A percentile compares a stretch with the other conserved stretches of the same genome.
Evolutionary conservation across 371 early-diverging fungal species (phyloP).

Genomic region (Pancytospora epiphaga): DNA sequence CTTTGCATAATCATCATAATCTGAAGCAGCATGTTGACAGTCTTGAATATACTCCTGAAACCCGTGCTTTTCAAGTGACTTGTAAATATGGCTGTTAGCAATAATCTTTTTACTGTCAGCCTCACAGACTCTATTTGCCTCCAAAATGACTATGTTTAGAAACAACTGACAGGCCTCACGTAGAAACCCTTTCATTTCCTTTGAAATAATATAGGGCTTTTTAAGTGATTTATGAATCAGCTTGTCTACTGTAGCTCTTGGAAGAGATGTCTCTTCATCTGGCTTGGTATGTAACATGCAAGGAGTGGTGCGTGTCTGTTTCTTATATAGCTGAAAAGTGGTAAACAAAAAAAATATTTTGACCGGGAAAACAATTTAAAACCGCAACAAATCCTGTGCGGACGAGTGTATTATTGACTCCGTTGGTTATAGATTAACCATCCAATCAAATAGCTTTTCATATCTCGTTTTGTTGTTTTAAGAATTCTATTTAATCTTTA

Average conservation of each 20-base stretch:
- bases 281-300: conserved; percentile 31
- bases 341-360: no score
- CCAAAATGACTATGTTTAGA: conserved; percentile 62
- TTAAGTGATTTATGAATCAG: conserved; percentile 81
- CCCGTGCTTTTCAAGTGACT: conserved; percentile 74
- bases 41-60: conserved; percentile 78
- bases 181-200: conserved; percentile 81
- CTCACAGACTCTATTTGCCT: conserved; percentile 89
- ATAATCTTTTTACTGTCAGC: conserved; percentile 91
- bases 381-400: no score
- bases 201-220: conserved; percentile 68
- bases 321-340: no score
- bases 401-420: no score
- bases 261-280: conserved; percentile 55
- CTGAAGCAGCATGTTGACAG: conserved; percentile 73
- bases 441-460: no score
- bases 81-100: conserved; percentile 81
- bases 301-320: no score
- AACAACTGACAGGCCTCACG: conserved; percentile 74
- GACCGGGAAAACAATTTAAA: no score
- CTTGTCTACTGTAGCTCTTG: conserved; percentile 81
- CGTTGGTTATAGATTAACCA: no score
- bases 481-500: no score
- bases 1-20: conserved; percentile 70
- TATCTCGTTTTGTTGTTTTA: no score